Evolutionary conservation across 2,329 filamentous ascomycete genomes (phyloP).

Genomic region (Emmonsiellopsis sp.): DNA sequence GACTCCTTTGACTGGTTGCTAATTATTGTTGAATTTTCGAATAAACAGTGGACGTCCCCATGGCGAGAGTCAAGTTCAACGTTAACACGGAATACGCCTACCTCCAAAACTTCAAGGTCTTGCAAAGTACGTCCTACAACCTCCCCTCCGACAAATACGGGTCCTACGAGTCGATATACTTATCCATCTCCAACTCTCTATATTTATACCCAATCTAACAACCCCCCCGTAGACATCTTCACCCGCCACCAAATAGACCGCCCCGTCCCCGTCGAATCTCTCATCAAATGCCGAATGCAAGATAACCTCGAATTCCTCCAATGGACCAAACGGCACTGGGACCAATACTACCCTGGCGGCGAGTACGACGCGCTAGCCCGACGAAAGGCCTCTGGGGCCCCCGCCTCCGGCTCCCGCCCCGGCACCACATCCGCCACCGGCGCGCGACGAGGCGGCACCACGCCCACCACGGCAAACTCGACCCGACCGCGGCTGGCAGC

Average conservation of each 20-base stretch:
- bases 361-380: conserved; percentile 88
- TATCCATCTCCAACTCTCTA: background rate
- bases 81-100: conserved; percentile 96
- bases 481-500: conserved; percentile 35
- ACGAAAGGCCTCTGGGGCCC: conserved; percentile 65
- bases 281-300: conserved; percentile 99
- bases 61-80: conserved; percentile 96
- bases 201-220: conserved; percentile 3
- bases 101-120: conserved; percentile 94
- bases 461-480: conserved; percentile 42
- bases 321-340: conserved; percentile 95
- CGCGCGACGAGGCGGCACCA: conserved; percentile 52
- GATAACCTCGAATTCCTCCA: conserved; percentile 99
- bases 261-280: conserved; percentile 74
- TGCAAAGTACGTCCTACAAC: conserved; percentile 64
- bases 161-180: background rate
- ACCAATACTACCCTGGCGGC: conserved; percentile 93
- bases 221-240: conserved; percentile 55
- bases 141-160: background rate
- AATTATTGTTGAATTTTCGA: conserved; percentile 8
- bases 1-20: background rate
- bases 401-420: conserved; percentile 40
- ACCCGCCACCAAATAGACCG: conserved; percentile 81
- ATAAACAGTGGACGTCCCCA: conserved; percentile 67
- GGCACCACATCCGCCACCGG: conserved; percentile 38